A percentile compares a stretch with the other conserved stretches of the same genome.
phyloP scores from a whole-genome alignment of 495 filamentous ascomycete species.

The Penicillium ochrochloron region DNA sequence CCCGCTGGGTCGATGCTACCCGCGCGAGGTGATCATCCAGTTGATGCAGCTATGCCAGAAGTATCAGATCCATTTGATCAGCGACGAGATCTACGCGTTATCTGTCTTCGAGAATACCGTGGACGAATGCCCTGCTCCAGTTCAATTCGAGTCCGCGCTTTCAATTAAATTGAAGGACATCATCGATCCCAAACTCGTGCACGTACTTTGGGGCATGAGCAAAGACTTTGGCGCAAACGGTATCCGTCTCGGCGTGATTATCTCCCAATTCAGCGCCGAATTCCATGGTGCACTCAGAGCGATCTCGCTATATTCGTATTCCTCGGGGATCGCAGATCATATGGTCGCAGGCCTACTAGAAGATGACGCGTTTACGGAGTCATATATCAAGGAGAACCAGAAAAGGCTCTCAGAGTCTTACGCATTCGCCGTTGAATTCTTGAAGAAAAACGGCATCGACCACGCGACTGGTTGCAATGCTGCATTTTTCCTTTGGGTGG shows the following conservation, averaged over 20 bases:
- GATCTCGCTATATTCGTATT: slow-evolving; percentile 48
- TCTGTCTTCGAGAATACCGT: slow-evolving; percentile 52
- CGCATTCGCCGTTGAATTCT: slow-evolving; percentile 36
- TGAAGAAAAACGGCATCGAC: slow-evolving; percentile 44
- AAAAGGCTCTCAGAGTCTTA: slow-evolving; percentile 43
- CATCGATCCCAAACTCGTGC: slow-evolving; percentile 56
- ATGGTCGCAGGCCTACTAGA: slow-evolving; percentile 52
- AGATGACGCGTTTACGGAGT: slow-evolving; percentile 49
- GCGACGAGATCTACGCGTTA: slow-evolving; percentile 67
- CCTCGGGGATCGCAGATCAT: slow-evolving; percentile 50
- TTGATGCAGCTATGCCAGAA: slow-evolving; percentile 59
- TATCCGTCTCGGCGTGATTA: slow-evolving; percentile 57
- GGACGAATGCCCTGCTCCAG: slow-evolving; percentile 27
- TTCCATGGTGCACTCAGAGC: slow-evolving; percentile 45
- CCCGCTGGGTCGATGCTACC: slow-evolving; percentile 62
- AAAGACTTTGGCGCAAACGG: slow-evolving; percentile 66
- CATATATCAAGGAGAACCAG: slow-evolving; percentile 48
- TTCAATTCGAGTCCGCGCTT: slow-evolving; percentile 56
- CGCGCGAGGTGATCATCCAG: slow-evolving; percentile 47
- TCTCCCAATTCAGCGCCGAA: slow-evolving; percentile 50
- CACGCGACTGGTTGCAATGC: slow-evolving; percentile 51
- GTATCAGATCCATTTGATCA: slow-evolving; percentile 61
- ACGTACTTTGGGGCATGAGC: slow-evolving; percentile 64
- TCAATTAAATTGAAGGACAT: slow-evolving; percentile 51
- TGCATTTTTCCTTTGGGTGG: slow-evolving; percentile 64